Evolutionary conservation across 305 asterid species (phyloP).

Genomic region (Salvia sclarea): DNA sequence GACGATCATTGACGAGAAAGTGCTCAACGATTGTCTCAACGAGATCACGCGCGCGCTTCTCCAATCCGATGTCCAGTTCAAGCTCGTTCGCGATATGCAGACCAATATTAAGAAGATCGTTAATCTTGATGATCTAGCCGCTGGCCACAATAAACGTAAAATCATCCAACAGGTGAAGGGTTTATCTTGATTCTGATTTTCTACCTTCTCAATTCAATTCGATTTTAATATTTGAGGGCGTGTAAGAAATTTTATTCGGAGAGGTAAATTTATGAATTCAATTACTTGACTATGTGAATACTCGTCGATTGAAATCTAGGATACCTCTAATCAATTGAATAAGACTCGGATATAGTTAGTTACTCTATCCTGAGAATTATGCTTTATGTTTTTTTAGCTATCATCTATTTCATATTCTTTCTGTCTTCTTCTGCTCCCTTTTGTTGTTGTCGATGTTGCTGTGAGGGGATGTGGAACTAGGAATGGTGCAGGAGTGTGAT

Average conservation of each 20-base stretch:
- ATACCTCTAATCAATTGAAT: neutral
- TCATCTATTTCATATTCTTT: neutral
- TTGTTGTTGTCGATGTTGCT: neutral
- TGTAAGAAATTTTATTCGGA: conserved; percentile 15
- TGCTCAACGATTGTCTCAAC: conserved; percentile 81
- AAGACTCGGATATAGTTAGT: neutral
- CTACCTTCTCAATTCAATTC: conserved; percentile 4
- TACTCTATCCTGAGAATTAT: neutral
- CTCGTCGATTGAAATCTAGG: conserved; percentile 1
- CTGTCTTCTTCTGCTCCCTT: neutral
- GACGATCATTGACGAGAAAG: conserved; percentile 91
- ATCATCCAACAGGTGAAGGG: conserved; percentile 75
- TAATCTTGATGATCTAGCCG: conserved; percentile 95
- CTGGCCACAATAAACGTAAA: conserved; percentile 94
- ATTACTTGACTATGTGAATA: neutral
- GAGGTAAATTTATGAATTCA: neutral
- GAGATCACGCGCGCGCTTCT: conserved; percentile 96
- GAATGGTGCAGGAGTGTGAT: too few species aligned
- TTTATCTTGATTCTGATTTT: neutral
- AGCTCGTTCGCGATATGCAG: conserved; percentile 82
- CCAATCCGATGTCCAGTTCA: conserved; percentile 86
- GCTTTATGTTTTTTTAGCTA: neutral
- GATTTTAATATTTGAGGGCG: conserved; percentile 9
- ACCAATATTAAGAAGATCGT: conserved; percentile 82
- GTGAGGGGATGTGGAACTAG: neutral